Base-by-base conservation (phyloP, 73 alveolate species). In the Effrenium voratum region DNA sequence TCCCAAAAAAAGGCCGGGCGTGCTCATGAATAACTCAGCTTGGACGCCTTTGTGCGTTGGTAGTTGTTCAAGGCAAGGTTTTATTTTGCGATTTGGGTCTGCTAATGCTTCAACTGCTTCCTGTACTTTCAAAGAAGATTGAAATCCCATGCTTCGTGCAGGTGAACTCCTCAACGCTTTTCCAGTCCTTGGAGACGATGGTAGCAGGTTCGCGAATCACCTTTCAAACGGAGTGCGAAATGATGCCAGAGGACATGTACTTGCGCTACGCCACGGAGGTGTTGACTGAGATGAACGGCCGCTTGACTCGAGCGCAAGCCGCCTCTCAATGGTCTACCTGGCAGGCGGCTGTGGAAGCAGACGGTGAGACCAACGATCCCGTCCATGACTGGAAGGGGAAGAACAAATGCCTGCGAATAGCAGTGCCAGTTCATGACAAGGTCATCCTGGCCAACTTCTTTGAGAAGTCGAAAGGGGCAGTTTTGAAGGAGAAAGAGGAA, bases 221-320 rank as follows among this genome's bases (percentile, higher is more conserved):
- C 66, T 77, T 0, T 41, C n/a, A 77, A 32, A 36, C 88, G 38
- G 59, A 45, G 41, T 26, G 10, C 41, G 13, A 41, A 63, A 5
- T 77, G 26, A 77, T 77, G 88, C 38, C 88, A 38, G 88, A 77
- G 38, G 88, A 77, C 49, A 40, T 12, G 24, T 77, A 2, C 50
- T 40, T 77, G 44, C 36, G 32, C 15, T 45, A 36, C 63, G 63
- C 10, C 66, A 77, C 88, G 8, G 88, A 77, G 63, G 38, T 13
- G 47, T 45, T 77, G 36, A 77, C 63, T 8, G 88, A 77, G 38
- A 63, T 60, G 15, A 63, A 77, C 38, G 88, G 88, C 43, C 47
- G 50, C 32, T 45, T 77, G 66, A 77, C 88, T 4, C 45, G 49
- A 28, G 60, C 88, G 15, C 88, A 77, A 26, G 88, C 88, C 36